A percentile compares a stretch with the other conserved stretches of the same genome.
phyloP scores from a whole-genome alignment of 2,329 filamentous ascomycete genomes.

The Pseudocercospora vitis region DNA sequence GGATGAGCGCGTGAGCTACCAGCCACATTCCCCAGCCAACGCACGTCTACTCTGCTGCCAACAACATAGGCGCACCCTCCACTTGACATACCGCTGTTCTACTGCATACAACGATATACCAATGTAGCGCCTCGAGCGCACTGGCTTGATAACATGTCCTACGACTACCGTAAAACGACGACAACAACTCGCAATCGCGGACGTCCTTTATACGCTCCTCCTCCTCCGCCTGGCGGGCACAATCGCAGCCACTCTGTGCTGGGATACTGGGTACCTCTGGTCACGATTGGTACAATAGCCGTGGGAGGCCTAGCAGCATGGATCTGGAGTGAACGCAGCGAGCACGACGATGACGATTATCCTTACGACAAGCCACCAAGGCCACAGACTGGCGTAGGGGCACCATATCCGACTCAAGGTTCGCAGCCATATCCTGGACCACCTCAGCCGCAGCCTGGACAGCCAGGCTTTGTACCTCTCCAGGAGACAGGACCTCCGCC shows the following conservation, averaged over 20 bases:
- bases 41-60: too few relatives aligned
- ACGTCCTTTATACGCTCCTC: conserved; percentile 44
- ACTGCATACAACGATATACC: neutral
- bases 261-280: conserved; percentile 86
- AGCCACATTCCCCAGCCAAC: conserved; percentile 3
- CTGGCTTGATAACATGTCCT: conserved; percentile 32
- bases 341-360: conserved; percentile 67
- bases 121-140: conserved; percentile 6
- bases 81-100: neutral
- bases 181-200: conserved; percentile 51
- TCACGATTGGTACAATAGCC: conserved; percentile 81
- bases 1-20: too few relatives aligned
- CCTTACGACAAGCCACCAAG: conserved; percentile 40
- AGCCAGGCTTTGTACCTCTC: conserved; percentile 22
- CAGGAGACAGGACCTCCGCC: conserved; percentile 31
- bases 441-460: conserved; percentile 15
- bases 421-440: conserved; percentile 30
- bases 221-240: conserved; percentile 37
- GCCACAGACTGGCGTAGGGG: conserved; percentile 28
- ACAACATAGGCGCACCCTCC: neutral
- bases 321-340: conserved; percentile 87
- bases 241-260: conserved; percentile 60
- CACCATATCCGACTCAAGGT: conserved; percentile 27
- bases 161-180: conserved; percentile 50
- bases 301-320: conserved; percentile 84